Percentiles rank a stretch among this genome's conserved stretches.
phyloP scores from a whole-genome alignment of 2,329 filamentous ascomycete genomes.

The Aureobasidium pullulans region DNA sequence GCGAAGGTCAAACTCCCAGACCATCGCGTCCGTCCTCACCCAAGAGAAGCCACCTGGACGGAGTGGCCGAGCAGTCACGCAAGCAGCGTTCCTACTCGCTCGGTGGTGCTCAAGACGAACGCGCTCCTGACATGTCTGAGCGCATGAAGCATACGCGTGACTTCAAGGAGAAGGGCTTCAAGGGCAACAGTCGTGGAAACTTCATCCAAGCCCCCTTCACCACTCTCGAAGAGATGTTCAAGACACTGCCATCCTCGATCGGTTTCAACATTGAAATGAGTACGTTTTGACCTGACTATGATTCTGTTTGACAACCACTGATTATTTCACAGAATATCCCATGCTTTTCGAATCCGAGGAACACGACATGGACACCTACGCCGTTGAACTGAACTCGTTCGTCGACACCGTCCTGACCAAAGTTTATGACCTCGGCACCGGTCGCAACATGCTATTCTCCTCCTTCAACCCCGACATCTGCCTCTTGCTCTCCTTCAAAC shows the following conservation, averaged over 20 bases:
- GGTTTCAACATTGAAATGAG: constrained; percentile 98
- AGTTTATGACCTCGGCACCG: constrained; percentile 76
- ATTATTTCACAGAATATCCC: constrained; percentile 61
- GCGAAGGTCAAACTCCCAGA: constrained; percentile 46
- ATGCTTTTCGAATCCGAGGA: constrained; percentile 95
- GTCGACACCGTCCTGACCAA: constrained; percentile 86
- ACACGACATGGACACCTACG: constrained; percentile 94
- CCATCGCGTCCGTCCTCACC: constrained; percentile 43
- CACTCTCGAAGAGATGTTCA: constrained; percentile 88
- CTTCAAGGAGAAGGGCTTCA: constrained; percentile 91
- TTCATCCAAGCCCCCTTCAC: constrained; percentile 96
- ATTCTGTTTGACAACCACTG: constrained; percentile 18
- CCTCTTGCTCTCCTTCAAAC: constrained; percentile 88
- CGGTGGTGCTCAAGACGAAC: constrained; percentile 42
- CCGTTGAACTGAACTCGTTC: constrained; percentile 91
- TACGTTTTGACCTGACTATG: constrained; percentile 27
- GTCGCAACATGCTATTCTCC: constrained; percentile 92
- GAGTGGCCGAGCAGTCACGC: constrained; percentile 23
- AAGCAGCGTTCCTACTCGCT: constrained; percentile 52
- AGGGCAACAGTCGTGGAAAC: constrained; percentile 86
- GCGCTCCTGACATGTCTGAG: constrained; percentile 56
- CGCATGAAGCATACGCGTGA: constrained; percentile 96
- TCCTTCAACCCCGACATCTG: constrained; percentile 98
- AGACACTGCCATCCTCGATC: constrained; percentile 69
- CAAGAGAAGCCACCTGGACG: constrained; percentile 6